Conservation (phyloP, 257 asterid species). For the Sherardia arvensis region DNA sequence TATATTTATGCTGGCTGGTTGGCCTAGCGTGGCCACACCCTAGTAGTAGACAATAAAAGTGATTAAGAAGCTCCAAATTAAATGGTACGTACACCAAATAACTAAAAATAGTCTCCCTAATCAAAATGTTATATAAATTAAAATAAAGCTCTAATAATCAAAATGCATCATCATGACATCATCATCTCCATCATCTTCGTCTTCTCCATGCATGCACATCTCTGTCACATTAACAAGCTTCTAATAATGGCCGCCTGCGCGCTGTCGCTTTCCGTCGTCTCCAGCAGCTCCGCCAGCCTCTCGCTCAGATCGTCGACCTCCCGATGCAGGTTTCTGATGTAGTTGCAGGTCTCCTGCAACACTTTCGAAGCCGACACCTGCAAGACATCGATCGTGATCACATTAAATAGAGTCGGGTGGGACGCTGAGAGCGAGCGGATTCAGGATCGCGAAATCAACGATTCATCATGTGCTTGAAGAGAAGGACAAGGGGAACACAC, state of each 20-base stretch:
- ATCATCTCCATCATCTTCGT: neutral
- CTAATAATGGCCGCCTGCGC: conserved; percentile 89
- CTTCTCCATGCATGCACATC: conserved; percentile 3
- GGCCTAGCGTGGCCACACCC: conserved; percentile 63
- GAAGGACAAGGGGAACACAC: conserved; percentile 27
- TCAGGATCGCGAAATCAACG: neutral
- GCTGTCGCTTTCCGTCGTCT: conserved; percentile 67
- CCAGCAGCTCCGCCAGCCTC: conserved; percentile 66
- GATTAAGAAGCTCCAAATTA: conserved; percentile 3
- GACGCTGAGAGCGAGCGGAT: too few relatives aligned
- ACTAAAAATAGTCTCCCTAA: conserved; percentile 6
- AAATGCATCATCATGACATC: neutral
- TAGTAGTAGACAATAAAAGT: conserved; percentile 15
- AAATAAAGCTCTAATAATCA: neutral
- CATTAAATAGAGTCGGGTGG: neutral
- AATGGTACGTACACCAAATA: conserved; percentile 8
- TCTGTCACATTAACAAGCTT: conserved; percentile 71
- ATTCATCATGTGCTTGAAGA: neutral
- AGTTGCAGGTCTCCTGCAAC: conserved; percentile 93
- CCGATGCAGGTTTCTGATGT: conserved; percentile 69
- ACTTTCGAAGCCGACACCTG: conserved; percentile 90
- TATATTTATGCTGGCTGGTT: conserved; percentile 25
- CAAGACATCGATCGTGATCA: neutral
- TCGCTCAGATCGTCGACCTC: conserved; percentile 90
- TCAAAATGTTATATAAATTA: neutral